Base-by-base conservation (phyloP, 257 asterid genomes). In the Eucommia ulmoides region DNA sequence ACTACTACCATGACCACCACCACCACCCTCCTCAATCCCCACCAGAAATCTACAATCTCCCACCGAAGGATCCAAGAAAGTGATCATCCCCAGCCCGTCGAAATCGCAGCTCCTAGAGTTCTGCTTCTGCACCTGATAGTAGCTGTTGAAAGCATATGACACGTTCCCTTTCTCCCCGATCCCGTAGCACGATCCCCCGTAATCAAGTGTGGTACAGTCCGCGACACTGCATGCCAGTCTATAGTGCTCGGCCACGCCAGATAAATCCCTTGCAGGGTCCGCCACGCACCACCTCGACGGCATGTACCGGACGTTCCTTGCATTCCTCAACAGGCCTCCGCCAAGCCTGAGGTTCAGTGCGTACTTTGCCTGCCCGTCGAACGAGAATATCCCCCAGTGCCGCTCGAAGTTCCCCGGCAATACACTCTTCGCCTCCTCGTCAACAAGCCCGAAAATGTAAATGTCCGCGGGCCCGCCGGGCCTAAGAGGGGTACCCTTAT, bases 341-440 rank as follows among this genome's bases (percentile, higher is more conserved):
- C 97, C 20, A 19, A 42, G 3, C 7, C 48, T 91, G 7, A 85
- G 91, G 77, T 77, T 76, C 59, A 89, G 55, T 0, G 71, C 48
- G 68, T 89, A 89, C 65, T 85, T 89, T n/a, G 95, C 81, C 66
- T 82, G 97, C 24, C 97, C 96, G 45, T 84, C 97, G 14, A 89
- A 89, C 24, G 94, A 77, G 73, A 82, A 84, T 26, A 89, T 71
- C 0, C 97, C 97, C 97, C 97, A 88, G 41, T 88, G 97, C 49
- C 97, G 69, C 67, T 89, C 97, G 20, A 89, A 89, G 63, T 78
- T 84, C 24, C 97, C 96, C 0, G 97, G 97, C 46, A 84, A 83
- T 20, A 62, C 53, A 59, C 96, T 84, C 67, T 89, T 89, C 21
- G 87, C 88, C 29, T 70, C 94, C 69, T 88, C 97, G 10, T 88